phyloP scores from a whole-genome alignment of 768 basidiomycete species.

The Tricholomella constricta region DNA sequence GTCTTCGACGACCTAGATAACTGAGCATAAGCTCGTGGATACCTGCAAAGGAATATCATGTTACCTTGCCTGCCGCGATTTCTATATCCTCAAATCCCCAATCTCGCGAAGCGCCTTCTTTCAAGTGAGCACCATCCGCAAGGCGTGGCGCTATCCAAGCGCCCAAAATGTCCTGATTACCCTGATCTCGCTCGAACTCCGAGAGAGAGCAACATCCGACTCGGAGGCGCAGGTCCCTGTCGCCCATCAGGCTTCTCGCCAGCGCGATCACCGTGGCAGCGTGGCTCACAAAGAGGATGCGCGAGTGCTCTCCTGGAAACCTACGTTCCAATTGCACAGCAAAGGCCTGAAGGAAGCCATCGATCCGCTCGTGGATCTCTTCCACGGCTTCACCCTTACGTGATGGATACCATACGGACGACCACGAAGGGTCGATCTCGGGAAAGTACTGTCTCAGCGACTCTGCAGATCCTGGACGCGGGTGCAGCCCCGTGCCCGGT shows the following conservation, averaged over 20 bases:
- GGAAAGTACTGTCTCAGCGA: constrained; percentile 57
- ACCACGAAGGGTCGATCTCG: constrained; percentile 65
- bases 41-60: neutral
- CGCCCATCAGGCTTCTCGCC: constrained; percentile 56
- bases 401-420: constrained; percentile 65
- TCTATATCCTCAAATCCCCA: constrained; percentile 84
- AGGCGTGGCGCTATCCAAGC: constrained; percentile 49
- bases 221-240: constrained; percentile 52
- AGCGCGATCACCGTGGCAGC: constrained; percentile 76
- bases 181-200: constrained; percentile 44
- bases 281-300: constrained; percentile 68
- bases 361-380: constrained; percentile 61
- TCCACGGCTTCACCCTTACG: constrained; percentile 72
- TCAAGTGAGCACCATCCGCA: constrained; percentile 60
- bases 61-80: constrained; percentile 61
- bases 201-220: constrained; percentile 80
- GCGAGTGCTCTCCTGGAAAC: constrained; percentile 43
- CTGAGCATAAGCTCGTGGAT: constrained; percentile 1
- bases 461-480: constrained; percentile 62
- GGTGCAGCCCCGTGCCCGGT: constrained; percentile 71
- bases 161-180: constrained; percentile 31
- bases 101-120: constrained; percentile 60
- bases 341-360: constrained; percentile 53
- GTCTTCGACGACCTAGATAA: constrained; percentile 65
- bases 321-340: constrained; percentile 50